phyloP scores from a whole-genome alignment of 177 flowering plant genomes.

The Vitis hybrid region DNA sequence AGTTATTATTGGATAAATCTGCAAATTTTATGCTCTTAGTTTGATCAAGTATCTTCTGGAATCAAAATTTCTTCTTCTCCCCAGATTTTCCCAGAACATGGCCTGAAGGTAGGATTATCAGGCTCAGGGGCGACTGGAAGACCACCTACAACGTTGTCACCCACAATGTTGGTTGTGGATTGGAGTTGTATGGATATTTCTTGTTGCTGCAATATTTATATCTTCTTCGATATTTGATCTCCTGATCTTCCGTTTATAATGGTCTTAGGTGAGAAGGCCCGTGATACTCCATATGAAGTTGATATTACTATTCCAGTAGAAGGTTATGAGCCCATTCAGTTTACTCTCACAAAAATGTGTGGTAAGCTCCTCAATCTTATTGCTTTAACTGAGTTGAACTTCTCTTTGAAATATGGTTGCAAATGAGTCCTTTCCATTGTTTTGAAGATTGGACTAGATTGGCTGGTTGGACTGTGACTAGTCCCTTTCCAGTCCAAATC shows the following conservation, averaged over 20 bases:
- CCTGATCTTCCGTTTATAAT: constrained; percentile 10
- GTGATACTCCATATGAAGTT: constrained; percentile 71
- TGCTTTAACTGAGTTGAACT: background rate
- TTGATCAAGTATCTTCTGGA: background rate
- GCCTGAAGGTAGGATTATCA: constrained; percentile 62
- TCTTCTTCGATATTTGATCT: constrained; percentile 4
- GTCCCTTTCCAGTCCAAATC: too few species aligned
- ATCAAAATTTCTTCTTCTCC: constrained; percentile 7
- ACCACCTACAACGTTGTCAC: constrained; percentile 89
- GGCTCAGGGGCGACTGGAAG: constrained; percentile 73
- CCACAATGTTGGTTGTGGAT: constrained; percentile 58
- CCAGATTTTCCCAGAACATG: constrained; percentile 72
- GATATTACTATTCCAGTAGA: constrained; percentile 74
- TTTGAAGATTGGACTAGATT: too few species aligned
- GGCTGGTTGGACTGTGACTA: too few species aligned
- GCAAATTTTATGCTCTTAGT: background rate
- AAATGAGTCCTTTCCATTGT: background rate
- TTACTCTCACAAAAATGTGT: constrained; percentile 79
- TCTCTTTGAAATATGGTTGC: background rate
- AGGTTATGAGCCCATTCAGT: constrained; percentile 76
- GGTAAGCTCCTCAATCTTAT: constrained; percentile 43
- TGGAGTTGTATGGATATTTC: constrained; percentile 70
- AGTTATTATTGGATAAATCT: background rate
- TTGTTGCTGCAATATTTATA: background rate
- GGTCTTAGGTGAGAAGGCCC: constrained; percentile 64